These are phyloP conservation scores for Spathaspora passalidarum DNA, from an alignment of 805 yeast genomes.

Conservation along the genomic window DNA sequence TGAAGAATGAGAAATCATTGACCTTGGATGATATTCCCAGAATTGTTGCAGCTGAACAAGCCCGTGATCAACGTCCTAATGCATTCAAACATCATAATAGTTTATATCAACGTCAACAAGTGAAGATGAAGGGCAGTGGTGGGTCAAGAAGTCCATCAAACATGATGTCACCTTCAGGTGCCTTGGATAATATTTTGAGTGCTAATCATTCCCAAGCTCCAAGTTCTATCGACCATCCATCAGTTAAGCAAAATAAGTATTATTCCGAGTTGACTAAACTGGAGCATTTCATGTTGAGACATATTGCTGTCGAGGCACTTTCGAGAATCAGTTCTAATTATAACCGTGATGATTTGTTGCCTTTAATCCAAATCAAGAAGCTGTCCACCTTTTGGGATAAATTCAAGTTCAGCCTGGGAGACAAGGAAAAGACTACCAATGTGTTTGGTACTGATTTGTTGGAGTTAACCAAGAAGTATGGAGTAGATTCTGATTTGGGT, in stretches of 20 bases:
- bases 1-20: slow-evolving; percentile 77
- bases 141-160: not conserved
- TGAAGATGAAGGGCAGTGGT: slow-evolving; percentile 8
- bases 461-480: slow-evolving; percentile 63
- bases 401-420: slow-evolving; percentile 33
- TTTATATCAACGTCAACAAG: slow-evolving; percentile 33
- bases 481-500: slow-evolving; percentile 81
- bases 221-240: slow-evolving; percentile 1
- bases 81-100: slow-evolving; percentile 80
- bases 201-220: not conserved
- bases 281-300: slow-evolving; percentile 59
- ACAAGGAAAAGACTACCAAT: slow-evolving; percentile 23
- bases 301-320: slow-evolving; percentile 55
- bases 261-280: slow-evolving; percentile 60
- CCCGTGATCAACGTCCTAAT: slow-evolving; percentile 88
- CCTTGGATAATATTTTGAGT: slow-evolving; percentile 8
- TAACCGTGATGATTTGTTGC: slow-evolving; percentile 34
- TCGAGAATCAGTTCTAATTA: slow-evolving; percentile 26
- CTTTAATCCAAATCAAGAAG: slow-evolving; percentile 42
- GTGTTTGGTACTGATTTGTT: slow-evolving; percentile 83
- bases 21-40: slow-evolving; percentile 96
- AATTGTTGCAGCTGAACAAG: slow-evolving; percentile 95
- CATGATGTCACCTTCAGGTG: slow-evolving; percentile 6
- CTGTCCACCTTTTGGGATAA: slow-evolving; percentile 53
- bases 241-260: slow-evolving; percentile 34